Evolutionary conservation across 2,329 filamentous ascomycete genomes (phyloP), one percentile per base, ranked within the genome.

Genomic region (Diaporthe helianthi): DNA sequence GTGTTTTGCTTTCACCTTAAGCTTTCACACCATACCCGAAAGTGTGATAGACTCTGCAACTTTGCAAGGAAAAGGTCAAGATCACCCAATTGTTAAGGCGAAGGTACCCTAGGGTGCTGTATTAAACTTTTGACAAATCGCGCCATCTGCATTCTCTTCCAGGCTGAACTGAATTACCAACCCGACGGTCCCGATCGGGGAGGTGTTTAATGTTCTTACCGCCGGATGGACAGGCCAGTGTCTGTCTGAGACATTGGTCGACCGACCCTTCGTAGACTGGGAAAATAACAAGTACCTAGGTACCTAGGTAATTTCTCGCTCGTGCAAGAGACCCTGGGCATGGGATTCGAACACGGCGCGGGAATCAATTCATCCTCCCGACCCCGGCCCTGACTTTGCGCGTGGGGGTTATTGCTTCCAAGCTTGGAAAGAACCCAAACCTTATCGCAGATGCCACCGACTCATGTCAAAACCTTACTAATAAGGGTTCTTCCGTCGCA

Each of bases 311-410:
- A n/a, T 1, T 19, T 55, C 12, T 55, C 53, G 31, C 53, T 55
- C 24, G 33, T 55, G 53, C 22, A 41, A 22, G 33, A 38, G 33
- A 55, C n/a, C 19, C 8, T 10, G 33, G 0, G 8, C 10, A 1
- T 24, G 24, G 29, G n/a, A 15, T 38, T 33, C n/a, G 19, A 38
- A 24, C 38, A 12, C 29, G 31, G 31, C n/a, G n/a, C 53, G 31
- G 53, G n/a, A 38, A 24, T 55, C n/a, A n/a, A n/a, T n/a, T n/a
- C n/a, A n/a, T n/a, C 53, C 53, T 55, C 17, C 33, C 53, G 33
- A 17, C 33, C n/a, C 33, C 12, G 31, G 22, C n/a, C 12, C 13
- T 5, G 2, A 17, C n/a, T 13, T 9, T 10, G 6, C 13, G 53
- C 6, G 53, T 26, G 53, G n/a, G 52, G 52, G n/a, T 5, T 19